Percentiles rank a stretch among this genome's conserved stretches.
Conservation (phyloP, 75 land plant species). For the Sequoia sempervirens region DNA sequence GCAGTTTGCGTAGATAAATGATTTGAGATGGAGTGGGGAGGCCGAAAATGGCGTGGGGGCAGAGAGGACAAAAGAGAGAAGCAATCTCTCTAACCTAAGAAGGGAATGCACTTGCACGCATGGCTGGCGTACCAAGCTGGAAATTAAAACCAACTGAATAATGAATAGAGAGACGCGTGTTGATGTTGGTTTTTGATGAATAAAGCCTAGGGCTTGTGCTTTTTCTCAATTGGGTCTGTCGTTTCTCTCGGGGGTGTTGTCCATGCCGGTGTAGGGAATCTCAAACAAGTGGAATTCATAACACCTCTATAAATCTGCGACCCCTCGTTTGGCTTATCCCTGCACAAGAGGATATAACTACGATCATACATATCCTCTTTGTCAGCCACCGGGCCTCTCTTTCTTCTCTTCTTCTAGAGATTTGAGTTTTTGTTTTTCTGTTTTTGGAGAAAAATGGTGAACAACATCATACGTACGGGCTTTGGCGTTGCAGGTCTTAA, state of each 20-base stretch:
- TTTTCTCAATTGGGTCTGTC: not conserved
- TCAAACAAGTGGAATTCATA: slow-evolving; percentile 1
- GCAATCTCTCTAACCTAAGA: not conserved
- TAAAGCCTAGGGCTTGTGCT: not conserved
- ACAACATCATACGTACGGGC: not conserved
- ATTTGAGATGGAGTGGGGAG: not conserved
- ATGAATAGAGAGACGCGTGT: not conserved
- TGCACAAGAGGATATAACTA: not conserved
- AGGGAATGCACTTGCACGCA: slow-evolving; percentile 2
- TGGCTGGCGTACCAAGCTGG: not conserved
- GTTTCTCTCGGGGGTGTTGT: not conserved
- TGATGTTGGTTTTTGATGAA: not conserved
- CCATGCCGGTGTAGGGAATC: not conserved
- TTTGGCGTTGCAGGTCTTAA: not conserved
- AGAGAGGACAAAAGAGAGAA: not conserved
- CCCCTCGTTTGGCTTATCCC: not conserved
- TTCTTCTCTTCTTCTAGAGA: not conserved
- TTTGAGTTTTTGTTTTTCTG: not conserved
- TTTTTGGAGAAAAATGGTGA: not conserved
- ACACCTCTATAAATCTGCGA: not conserved
- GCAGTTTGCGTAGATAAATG: not conserved
- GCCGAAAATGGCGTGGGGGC: not conserved
- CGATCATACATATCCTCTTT: slow-evolving; percentile 3
- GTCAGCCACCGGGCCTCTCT: not conserved
- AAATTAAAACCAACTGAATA: slow-evolving; percentile 1